Evolutionary conservation across 495 filamentous ascomycete genomes (phyloP).

Genomic region (Aspergillus haitiensis): DNA sequence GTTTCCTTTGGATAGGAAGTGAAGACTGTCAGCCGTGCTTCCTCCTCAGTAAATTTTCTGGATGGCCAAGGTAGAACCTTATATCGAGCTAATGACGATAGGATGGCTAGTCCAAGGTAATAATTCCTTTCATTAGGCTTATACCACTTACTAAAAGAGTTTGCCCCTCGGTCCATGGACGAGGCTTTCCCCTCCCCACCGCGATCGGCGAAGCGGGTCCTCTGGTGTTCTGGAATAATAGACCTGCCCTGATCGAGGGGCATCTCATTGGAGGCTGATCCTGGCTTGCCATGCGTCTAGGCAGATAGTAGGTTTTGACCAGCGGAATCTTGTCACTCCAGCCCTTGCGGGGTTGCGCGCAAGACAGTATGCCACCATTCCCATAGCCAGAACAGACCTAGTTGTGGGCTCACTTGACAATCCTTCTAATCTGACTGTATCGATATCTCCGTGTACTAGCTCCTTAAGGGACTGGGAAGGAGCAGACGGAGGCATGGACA

Average conservation of each 20-base stretch:
- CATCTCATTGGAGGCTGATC: slow-evolving; percentile 5
- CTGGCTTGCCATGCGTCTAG: slow-evolving; percentile 14
- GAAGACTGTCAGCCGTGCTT: no score
- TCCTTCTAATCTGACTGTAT: no score
- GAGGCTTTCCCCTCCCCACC: slow-evolving; percentile 1
- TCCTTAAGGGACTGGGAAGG: no score
- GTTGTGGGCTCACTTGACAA: no score
- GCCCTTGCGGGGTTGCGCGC: slow-evolving; percentile 16
- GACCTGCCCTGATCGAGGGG: neutral
- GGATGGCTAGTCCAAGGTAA: no score
- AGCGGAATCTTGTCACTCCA: neutral
- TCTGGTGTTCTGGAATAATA: slow-evolving; percentile 7
- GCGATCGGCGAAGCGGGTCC: slow-evolving; percentile 14
- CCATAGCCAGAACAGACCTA: no score
- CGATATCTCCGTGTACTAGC: no score
- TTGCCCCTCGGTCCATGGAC: neutral
- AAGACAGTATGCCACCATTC: neutral
- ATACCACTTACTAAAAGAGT: neutral
- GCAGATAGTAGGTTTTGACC: slow-evolving; percentile 2
- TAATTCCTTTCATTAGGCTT: neutral
- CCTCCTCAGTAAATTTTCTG: no score
- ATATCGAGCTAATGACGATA: no score
- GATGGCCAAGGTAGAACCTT: no score
- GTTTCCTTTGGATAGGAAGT: no score
- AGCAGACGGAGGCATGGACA: no score